phyloP scores from a whole-genome alignment of 257 asterid genomes.

The Cruciata laevipes region DNA sequence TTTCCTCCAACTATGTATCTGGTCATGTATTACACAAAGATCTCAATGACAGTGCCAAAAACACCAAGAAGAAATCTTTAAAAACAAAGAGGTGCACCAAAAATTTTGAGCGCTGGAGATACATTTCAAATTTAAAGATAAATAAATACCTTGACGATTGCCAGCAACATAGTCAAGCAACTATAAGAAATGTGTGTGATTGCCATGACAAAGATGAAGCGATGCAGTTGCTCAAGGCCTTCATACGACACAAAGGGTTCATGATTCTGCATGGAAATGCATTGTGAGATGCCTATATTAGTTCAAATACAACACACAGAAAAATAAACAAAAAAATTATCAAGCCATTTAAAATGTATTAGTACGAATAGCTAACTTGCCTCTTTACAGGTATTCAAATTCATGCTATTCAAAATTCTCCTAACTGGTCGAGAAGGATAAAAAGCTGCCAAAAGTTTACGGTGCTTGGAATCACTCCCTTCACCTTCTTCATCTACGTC shows the following conservation, averaged over 20 bases:
- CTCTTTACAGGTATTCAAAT: slow-evolving; percentile 66
- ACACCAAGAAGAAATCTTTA: background rate
- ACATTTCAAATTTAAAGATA: slow-evolving; percentile 4
- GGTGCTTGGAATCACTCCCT: slow-evolving; percentile 31
- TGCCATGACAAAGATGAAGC: slow-evolving; percentile 98
- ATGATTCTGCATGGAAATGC: slow-evolving; percentile 43
- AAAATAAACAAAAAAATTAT: background rate
- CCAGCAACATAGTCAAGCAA: slow-evolving; percentile 95
- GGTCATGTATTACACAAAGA: slow-evolving; percentile 19
- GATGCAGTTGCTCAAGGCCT: slow-evolving; percentile 97
- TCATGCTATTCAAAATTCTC: slow-evolving; percentile 54
- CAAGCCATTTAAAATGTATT: background rate
- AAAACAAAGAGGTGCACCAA: background rate
- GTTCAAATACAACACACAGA: slow-evolving; percentile 8
- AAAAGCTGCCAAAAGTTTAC: slow-evolving; percentile 51
- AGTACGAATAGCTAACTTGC: slow-evolving; percentile 27
- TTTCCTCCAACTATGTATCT: slow-evolving; percentile 88
- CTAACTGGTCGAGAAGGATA: slow-evolving; percentile 33
- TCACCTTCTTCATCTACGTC: slow-evolving; percentile 52
- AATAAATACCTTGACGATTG: slow-evolving; percentile 71
- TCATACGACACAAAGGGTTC: slow-evolving; percentile 96
- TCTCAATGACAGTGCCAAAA: slow-evolving; percentile 12
- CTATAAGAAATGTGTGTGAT: slow-evolving; percentile 88
- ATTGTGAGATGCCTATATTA: slow-evolving; percentile 3
- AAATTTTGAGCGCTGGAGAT: background rate